These are phyloP conservation scores for Aspergillus fumigatus DNA, from an alignment of 2,329 filamentous ascomycete species.

Conservation along the genomic window DNA sequence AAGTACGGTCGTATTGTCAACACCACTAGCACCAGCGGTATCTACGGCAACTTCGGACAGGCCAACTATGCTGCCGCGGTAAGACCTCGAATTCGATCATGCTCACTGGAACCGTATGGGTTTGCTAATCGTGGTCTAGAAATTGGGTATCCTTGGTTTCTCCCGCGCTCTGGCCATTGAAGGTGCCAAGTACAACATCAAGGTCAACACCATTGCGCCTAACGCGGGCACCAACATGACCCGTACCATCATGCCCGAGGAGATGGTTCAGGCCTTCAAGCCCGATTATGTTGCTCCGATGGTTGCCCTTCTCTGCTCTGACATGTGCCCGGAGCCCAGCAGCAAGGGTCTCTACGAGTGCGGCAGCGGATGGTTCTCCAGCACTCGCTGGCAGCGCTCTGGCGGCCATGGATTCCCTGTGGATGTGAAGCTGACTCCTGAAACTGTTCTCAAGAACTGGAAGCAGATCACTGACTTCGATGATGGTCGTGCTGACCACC, in stretches of 20 bases:
- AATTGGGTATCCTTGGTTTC: conserved; percentile 91
- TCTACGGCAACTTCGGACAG: conserved; percentile 99
- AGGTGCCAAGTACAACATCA: conserved; percentile 96
- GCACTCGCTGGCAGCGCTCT: conserved; percentile 90
- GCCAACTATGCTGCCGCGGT: conserved; percentile 92
- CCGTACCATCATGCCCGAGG: conserved; percentile 86
- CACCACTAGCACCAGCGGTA: conserved; percentile 93
- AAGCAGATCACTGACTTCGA: conserved; percentile 80
- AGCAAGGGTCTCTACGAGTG: conserved; percentile 92
- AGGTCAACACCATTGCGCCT: conserved; percentile 94
- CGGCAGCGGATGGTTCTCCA: conserved; percentile 86
- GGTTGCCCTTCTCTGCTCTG: conserved; percentile 78
- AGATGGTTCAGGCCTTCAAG: conserved; percentile 98
- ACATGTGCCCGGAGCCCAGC: conserved; percentile 76
- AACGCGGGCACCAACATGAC: conserved; percentile 98
- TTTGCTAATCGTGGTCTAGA: conserved; percentile 44
- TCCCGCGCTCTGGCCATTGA: conserved; percentile 89
- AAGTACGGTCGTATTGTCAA: conserved; percentile 97
- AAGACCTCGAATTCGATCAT: conserved; percentile 38
- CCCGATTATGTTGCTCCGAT: conserved; percentile 95
- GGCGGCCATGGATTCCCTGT: conserved; percentile 89
- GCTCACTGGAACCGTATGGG: neutral
- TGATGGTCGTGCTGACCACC: conserved; percentile 80
- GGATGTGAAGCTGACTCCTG: conserved; percentile 75
- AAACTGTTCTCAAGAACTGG: conserved; percentile 74